Percentiles rank a stretch among this genome's conserved stretches.
Evolutionary conservation across 257 asterid genomes (phyloP).

Genomic region (Solanum phureja): DNA sequence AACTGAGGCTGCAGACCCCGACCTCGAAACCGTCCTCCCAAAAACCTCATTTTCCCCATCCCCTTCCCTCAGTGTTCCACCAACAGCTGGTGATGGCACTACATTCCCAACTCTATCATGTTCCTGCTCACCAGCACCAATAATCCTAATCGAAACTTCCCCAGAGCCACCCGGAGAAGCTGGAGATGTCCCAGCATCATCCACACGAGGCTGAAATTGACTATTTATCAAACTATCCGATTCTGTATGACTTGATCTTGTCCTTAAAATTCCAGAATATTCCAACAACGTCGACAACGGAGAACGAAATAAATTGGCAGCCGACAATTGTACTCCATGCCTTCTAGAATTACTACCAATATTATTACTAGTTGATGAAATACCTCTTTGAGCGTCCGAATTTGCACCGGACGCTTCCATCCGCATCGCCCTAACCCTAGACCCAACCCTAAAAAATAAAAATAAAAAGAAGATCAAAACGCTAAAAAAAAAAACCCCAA

Average conservation of each 20-base stretch:
- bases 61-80: slow-evolving; percentile 20
- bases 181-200: slow-evolving; percentile 19
- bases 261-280: slow-evolving; percentile 50
- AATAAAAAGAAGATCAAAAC: background rate
- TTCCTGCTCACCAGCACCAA: slow-evolving; percentile 41
- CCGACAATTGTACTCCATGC: slow-evolving; percentile 40
- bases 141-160: slow-evolving; percentile 79
- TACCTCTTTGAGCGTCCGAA: slow-evolving; percentile 51
- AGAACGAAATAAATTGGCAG: slow-evolving; percentile 49
- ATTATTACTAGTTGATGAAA: slow-evolving; percentile 16
- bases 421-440: slow-evolving; percentile 38
- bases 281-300: slow-evolving; percentile 65
- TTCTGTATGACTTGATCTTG: slow-evolving; percentile 31
- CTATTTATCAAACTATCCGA: slow-evolving; percentile 24
- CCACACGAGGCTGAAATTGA: slow-evolving; percentile 20
- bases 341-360: slow-evolving; percentile 33
- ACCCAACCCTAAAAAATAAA: slow-evolving; percentile 34
- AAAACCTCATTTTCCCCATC: slow-evolving; percentile 25
- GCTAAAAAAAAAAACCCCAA: background rate
- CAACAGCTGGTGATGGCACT: slow-evolving; percentile 20
- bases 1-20: slow-evolving; percentile 35
- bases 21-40: slow-evolving; percentile 37
- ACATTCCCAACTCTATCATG: slow-evolving; percentile 28
- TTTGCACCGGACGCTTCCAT: slow-evolving; percentile 74
- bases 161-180: slow-evolving; percentile 21